Percentiles rank a stretch among this genome's conserved stretches.
Conservation (phyloP, 345 rosid species). For the Cardamine resedifolia region DNA sequence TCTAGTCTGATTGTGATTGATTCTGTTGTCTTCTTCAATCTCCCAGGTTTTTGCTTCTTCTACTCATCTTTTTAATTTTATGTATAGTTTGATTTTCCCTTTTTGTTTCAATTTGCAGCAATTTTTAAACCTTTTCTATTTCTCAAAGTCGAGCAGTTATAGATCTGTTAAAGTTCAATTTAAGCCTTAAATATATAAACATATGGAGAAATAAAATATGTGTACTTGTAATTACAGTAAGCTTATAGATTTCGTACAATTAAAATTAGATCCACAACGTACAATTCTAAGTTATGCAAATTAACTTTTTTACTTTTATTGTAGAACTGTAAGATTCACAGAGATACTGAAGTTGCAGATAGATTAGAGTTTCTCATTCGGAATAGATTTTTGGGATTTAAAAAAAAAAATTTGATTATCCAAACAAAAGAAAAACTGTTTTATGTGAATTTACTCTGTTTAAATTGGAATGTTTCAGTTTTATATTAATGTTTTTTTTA, state of each 20-base stretch:
- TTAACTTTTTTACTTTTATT: neutral
- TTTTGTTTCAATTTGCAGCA: neutral
- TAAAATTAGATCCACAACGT: neutral
- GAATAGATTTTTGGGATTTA: neutral
- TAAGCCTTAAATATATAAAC: neutral
- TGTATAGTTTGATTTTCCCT: neutral
- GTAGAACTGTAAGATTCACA: neutral
- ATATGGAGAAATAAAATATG: neutral
- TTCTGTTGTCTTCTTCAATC: neutral
- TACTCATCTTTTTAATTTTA: neutral
- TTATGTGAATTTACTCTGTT: neutral
- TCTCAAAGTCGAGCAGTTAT: neutral
- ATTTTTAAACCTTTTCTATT: neutral
- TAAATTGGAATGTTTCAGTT: neutral
- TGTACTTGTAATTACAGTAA: neutral
- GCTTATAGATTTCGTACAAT: neutral
- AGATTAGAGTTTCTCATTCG: neutral
- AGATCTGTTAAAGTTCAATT: constrained; percentile 3
- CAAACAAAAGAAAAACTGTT: too few relatives aligned
- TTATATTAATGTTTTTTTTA: neutral
- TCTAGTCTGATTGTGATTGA: neutral
- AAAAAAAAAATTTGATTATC: too few relatives aligned
- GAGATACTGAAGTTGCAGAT: neutral
- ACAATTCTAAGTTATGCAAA: neutral
- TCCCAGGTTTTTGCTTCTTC: neutral